Conservation (phyloP, 495 filamentous ascomycete species). For the Penicillium cinerascens region DNA sequence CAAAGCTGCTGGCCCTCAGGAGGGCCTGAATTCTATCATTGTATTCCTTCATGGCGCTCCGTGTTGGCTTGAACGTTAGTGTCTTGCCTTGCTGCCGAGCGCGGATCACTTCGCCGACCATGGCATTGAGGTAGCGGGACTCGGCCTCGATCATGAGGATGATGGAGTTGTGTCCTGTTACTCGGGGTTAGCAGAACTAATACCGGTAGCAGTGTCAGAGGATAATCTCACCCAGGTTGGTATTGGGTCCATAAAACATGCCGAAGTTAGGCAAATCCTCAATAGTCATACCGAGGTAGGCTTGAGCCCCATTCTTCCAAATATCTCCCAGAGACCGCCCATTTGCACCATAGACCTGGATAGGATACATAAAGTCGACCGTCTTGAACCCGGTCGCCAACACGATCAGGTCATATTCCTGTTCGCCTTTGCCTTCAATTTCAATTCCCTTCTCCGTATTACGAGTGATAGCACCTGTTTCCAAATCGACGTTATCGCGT, state of each 20-base stretch:
- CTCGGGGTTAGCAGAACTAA: neutral
- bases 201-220: neutral
- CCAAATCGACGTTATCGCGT: conserved; percentile 43
- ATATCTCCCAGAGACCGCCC: conserved; percentile 43
- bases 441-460: conserved; percentile 44
- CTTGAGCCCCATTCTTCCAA: conserved; percentile 45
- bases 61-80: conserved; percentile 38
- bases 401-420: conserved; percentile 52
- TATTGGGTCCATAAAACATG: conserved; percentile 58
- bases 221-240: conserved; percentile 44
- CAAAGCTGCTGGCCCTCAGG: conserved; percentile 44
- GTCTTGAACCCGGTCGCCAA: conserved; percentile 55
- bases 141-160: conserved; percentile 61
- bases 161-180: conserved; percentile 48
- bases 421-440: conserved; percentile 32
- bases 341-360: conserved; percentile 45
- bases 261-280: conserved; percentile 53
- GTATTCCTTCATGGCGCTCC: conserved; percentile 33
- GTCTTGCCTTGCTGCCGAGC: conserved; percentile 34
- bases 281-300: conserved; percentile 47
- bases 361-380: conserved; percentile 53
- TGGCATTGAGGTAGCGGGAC: conserved; percentile 46
- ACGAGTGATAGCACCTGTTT: conserved; percentile 42
- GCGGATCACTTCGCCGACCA: conserved; percentile 39
- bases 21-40: conserved; percentile 45